Base-by-base conservation (phyloP, 225 moss, liverwort and hornwort genomes). In the Physcomitrium patens region DNA sequence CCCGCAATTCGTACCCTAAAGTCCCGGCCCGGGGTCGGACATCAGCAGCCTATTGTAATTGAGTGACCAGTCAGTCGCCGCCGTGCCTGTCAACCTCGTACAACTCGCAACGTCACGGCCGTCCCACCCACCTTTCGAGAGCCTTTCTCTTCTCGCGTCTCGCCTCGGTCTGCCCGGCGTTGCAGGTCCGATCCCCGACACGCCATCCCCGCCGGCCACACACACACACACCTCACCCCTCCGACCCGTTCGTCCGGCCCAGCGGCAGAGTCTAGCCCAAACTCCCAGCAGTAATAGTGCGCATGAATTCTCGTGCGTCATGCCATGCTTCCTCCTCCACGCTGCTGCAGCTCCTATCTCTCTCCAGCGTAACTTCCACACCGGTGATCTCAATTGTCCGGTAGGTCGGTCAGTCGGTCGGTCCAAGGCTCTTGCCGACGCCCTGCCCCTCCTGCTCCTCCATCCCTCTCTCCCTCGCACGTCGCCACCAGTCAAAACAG, bases 1-100 rank as follows among this genome's bases (percentile, higher is more conserved):
- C 58, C 18, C 58, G 58, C 58, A 59, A 59, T 59, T 15, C 58
- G 58, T 59, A 59, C 58, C 58, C 58, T 59, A 59, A 59, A n/a
- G 31, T 59, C 16, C n/a, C 58, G 58, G 58, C 31, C 31, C 31
- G 31, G 31, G 31, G 31, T 37, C 31, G 31, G 31, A 37, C 31
- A 37, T 37, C 31, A 37, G 31, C 31, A 37, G 31, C 31, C 31
- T 7, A 37, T 37, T 37, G 31, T 37, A 37, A 37, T 37, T 37
- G 31, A 37, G 31, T 37, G 31, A 37, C 51, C 51, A 12, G 14
- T 12, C 51, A 51, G 1, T 12, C 51, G 13, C 51, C 59, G 59
- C 51, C 51, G 51, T 51, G 51, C 13, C 51, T 51, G 51, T 51
- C 51, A 51, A 51, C 51, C 51, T 51, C 13, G 51, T 51, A 51